phyloP scores from a whole-genome alignment of 148 eudicot species.

The Rhododendron griersonianum region DNA sequence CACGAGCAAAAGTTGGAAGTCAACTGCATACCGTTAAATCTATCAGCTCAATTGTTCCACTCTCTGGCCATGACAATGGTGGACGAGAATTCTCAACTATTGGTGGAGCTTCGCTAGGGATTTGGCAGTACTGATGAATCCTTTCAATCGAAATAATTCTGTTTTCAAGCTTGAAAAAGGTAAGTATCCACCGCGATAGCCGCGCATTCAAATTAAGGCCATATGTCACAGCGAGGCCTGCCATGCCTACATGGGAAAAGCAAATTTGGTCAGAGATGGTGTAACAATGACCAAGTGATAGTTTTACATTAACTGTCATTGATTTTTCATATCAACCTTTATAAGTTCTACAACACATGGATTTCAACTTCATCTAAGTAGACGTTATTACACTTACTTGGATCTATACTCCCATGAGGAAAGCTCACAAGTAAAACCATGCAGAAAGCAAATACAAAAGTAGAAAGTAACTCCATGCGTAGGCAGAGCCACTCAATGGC shows the following conservation, averaged over 20 bases:
- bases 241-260: conserved; percentile 62
- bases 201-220: conserved; percentile 94
- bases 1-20: not conserved
- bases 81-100: conserved; percentile 54
- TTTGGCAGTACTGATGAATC: conserved; percentile 83
- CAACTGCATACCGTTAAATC: conserved; percentile 59
- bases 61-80: conserved; percentile 77
- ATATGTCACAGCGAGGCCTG: conserved; percentile 97
- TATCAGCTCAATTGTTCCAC: conserved; percentile 69
- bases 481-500: conserved; percentile 97
- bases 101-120: conserved; percentile 86
- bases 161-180: conserved; percentile 99
- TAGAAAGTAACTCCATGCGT: conserved; percentile 89
- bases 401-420: conserved; percentile 75
- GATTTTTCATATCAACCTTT: not conserved
- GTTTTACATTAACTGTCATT: not conserved
- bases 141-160: conserved; percentile 96
- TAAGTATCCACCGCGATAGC: conserved; percentile 94
- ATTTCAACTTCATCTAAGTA: not conserved
- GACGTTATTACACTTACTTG: conserved; percentile 51
- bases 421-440: conserved; percentile 85
- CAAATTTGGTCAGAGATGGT: conserved; percentile 2
- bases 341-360: not conserved
- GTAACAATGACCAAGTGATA: not conserved
- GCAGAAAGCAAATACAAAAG: conserved; percentile 89